phyloP scores from a whole-genome alignment of 306 rosid genomes.

The Alnus rubra region DNA sequence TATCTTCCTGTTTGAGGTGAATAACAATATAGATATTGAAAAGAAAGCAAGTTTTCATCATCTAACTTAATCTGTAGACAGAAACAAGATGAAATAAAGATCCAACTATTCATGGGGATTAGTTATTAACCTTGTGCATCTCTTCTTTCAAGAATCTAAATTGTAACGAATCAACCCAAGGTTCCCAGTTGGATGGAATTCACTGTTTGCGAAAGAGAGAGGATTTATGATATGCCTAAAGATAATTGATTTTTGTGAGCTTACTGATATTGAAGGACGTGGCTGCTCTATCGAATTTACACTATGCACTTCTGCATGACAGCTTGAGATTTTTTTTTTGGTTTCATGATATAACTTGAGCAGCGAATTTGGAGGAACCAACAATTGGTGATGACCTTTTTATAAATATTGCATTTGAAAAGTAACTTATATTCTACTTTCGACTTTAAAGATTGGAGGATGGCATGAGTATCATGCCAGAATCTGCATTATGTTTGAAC shows the following conservation, averaged over 20 bases:
- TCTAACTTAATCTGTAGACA: not conserved
- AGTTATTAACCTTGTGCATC: not conserved
- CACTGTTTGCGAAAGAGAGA: not conserved
- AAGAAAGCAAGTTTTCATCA: not conserved
- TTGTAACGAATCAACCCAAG: not conserved
- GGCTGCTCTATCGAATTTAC: not conserved
- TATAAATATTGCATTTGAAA: not conserved
- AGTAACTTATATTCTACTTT: not conserved
- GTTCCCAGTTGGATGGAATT: not conserved
- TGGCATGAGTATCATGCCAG: not conserved
- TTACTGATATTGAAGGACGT: not conserved
- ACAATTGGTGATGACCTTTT: not conserved
- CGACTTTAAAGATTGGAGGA: not conserved
- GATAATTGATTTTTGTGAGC: not conserved
- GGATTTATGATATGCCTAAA: not conserved
- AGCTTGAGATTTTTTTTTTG: not conserved
- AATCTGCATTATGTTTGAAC: not conserved
- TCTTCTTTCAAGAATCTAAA: not conserved
- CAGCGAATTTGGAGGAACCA: too few relatives aligned
- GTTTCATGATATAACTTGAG: not conserved
- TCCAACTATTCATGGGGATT: not conserved
- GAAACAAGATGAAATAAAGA: not conserved
- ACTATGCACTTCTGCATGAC: not conserved
- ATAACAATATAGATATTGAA: not conserved
- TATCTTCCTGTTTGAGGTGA: slow-evolving; percentile 1